Percentiles rank a stretch among this genome's conserved stretches.
Conservation (phyloP, 164 flowering plant species). For the Akebia trifoliata region DNA sequence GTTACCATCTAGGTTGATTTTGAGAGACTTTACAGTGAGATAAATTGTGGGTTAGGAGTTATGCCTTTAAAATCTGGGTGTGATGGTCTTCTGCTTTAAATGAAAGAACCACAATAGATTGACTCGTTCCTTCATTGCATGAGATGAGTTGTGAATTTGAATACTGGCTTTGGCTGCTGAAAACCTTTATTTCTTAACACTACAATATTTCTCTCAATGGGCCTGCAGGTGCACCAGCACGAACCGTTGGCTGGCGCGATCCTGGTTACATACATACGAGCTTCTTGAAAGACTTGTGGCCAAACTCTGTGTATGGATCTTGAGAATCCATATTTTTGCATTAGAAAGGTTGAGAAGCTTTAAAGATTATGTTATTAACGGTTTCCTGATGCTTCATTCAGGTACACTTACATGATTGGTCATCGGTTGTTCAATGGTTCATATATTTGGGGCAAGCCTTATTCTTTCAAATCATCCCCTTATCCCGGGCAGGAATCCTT, state of each 20-base stretch:
- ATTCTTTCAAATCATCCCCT: constrained; percentile 66
- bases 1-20: too few relatives aligned
- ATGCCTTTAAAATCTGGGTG: too few relatives aligned
- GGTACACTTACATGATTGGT: constrained; percentile 73
- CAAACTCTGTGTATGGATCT: constrained; percentile 50
- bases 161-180: too few relatives aligned
- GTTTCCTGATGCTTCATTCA: constrained; percentile 19
- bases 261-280: constrained; percentile 93
- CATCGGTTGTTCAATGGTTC: constrained; percentile 54
- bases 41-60: too few relatives aligned
- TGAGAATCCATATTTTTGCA: background rate
- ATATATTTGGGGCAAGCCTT: constrained; percentile 59
- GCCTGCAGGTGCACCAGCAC: constrained; percentile 83
- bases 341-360: background rate
- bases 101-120: too few relatives aligned
- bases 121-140: too few relatives aligned
- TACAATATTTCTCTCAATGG: background rate
- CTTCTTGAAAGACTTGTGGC: constrained; percentile 78
- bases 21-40: too few relatives aligned
- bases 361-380: background rate
- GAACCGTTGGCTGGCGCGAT: constrained; percentile 89
- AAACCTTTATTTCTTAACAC: too few relatives aligned
- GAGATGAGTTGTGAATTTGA: background rate
- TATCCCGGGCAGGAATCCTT: constrained; percentile 79
- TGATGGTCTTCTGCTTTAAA: too few relatives aligned